A percentile compares a stretch with the other conserved stretches of the same genome.
These are phyloP conservation scores for Candida chauliodis DNA, from an alignment of 805 yeast species.

Conservation along the genomic window DNA sequence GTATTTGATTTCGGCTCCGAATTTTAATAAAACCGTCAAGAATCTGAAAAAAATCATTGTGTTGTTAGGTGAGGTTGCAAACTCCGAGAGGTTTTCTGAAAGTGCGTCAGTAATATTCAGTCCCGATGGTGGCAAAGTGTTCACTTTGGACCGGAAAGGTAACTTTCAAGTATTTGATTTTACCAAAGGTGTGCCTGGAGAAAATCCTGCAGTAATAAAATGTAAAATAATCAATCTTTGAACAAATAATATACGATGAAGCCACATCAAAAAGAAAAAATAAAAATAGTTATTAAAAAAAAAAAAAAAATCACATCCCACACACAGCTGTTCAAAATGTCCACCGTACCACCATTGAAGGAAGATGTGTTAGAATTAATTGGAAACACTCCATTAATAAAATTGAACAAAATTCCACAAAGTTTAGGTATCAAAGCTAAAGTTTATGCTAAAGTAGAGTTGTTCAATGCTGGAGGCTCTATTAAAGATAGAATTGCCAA, in stretches of 20 bases:
- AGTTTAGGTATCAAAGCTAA: slow-evolving; percentile 70
- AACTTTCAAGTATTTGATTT: slow-evolving; percentile 76
- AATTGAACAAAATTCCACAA: slow-evolving; percentile 72
- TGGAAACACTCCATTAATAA: slow-evolving; percentile 82
- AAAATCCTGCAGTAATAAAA: slow-evolving; percentile 61
- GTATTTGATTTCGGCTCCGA: slow-evolving; percentile 63
- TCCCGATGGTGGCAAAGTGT: slow-evolving; percentile 75
- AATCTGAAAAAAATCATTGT: slow-evolving; percentile 47
- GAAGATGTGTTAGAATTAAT: slow-evolving; percentile 67
- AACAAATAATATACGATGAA: slow-evolving; percentile 2
- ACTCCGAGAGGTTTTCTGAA: slow-evolving; percentile 67
- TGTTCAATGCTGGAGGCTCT: slow-evolving; percentile 87
- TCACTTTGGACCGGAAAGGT: slow-evolving; percentile 79
- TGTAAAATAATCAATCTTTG: slow-evolving; percentile 51
- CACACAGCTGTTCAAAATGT: slow-evolving; percentile 3
- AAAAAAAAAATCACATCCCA: neutral
- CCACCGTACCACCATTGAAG: slow-evolving; percentile 33
- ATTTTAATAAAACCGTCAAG: slow-evolving; percentile 22
- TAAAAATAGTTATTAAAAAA: slow-evolving; percentile 4
- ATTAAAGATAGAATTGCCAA: slow-evolving; percentile 87
- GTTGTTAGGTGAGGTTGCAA: slow-evolving; percentile 72
- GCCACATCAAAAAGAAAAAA: slow-evolving; percentile 4
- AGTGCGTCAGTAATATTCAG: slow-evolving; percentile 79
- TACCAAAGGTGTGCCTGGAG: slow-evolving; percentile 76
- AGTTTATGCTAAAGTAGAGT: slow-evolving; percentile 71